A percentile compares a stretch with the other conserved stretches of the same genome.
Evolutionary conservation across 306 rosid species (phyloP).

Genomic region (Dicorynia guianensis): DNA sequence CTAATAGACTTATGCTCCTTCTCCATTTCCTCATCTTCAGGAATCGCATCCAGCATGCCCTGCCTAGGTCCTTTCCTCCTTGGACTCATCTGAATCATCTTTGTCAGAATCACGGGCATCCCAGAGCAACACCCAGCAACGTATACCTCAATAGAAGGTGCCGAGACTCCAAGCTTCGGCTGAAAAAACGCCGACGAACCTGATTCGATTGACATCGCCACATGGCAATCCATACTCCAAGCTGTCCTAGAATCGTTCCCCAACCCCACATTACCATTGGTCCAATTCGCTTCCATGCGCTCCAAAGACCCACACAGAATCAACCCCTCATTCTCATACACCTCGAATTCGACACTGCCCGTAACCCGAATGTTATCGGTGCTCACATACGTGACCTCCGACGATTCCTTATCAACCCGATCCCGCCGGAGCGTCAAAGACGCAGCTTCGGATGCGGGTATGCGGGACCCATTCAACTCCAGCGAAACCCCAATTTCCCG

Average conservation of each 20-base stretch:
- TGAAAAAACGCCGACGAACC: constrained; percentile 74
- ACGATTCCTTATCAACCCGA: constrained; percentile 68
- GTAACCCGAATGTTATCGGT: constrained; percentile 76
- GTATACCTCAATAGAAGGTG: constrained; percentile 82
- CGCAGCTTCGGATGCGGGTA: constrained; percentile 54
- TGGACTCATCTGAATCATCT: constrained; percentile 76
- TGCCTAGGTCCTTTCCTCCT: constrained; percentile 66
- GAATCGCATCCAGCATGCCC: constrained; percentile 75
- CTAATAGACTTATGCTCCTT: constrained; percentile 53
- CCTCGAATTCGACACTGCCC: constrained; percentile 81
- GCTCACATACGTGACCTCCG: constrained; percentile 89
- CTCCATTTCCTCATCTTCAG: constrained; percentile 82
- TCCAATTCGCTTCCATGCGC: constrained; percentile 70
- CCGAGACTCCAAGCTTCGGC: constrained; percentile 76
- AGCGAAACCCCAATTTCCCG: constrained; percentile 71
- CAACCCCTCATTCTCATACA: constrained; percentile 72
- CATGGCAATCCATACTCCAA: constrained; percentile 81
- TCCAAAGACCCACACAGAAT: constrained; percentile 82
- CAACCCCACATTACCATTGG: constrained; percentile 49
- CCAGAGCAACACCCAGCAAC: constrained; percentile 89
- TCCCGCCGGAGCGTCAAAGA: constrained; percentile 69
- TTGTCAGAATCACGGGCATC: constrained; percentile 76
- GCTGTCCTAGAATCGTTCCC: constrained; percentile 57
- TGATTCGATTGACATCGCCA: constrained; percentile 60
- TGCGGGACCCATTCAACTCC: constrained; percentile 63